Base-by-base conservation (phyloP, 2,329 filamentous ascomycete species). In the Seiridium cupressi region DNA sequence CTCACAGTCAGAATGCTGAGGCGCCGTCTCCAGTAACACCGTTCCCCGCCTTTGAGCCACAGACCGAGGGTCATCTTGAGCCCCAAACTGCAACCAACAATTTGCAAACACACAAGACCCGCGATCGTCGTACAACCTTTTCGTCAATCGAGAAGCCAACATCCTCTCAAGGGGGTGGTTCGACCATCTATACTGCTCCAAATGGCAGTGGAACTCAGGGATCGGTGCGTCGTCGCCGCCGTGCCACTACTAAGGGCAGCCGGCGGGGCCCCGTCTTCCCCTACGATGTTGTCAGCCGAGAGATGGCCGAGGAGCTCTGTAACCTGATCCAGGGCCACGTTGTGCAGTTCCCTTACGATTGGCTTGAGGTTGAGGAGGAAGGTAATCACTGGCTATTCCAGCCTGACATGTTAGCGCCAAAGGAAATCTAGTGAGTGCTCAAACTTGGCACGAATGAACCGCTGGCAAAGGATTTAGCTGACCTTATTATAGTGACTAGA, bases 381-480 rank as follows among this genome's bases (percentile, higher is more conserved):
- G 93, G 92, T 65, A 92, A 93, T 60, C 96, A 97, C 72, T 99
- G 95, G 95, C 84, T 97, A 63, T 98, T 97, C 77, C 92, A 94
- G 71, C 92, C 98, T 59, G 95, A 99, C 74, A 90, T 96, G 74
- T 89, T 99, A 72, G 96, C 95, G 68, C 95, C 95, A 60, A 81
- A 99, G 76, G 93, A 97, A 78, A 98, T 99, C 70, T 99, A 99
- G 91, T 92, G 82, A 88, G 90, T 84, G 10, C 13, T 44, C 38
- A 26, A 26, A 26, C 18, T 26, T 26, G 18, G 18, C 18, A 26
- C 18, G 18, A 26, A 26, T 26, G 18, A 44, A 32, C 26, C 5
- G 7, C 6, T 31, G 7, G n/a, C 18, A 18, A 42, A 3, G 11
- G 31, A 46, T 49, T 44, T 38, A 48, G 53, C 67, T 71, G 61